Base-by-base conservation (phyloP, 108 stramenopile species). In the Conticribra guillardii region DNA sequence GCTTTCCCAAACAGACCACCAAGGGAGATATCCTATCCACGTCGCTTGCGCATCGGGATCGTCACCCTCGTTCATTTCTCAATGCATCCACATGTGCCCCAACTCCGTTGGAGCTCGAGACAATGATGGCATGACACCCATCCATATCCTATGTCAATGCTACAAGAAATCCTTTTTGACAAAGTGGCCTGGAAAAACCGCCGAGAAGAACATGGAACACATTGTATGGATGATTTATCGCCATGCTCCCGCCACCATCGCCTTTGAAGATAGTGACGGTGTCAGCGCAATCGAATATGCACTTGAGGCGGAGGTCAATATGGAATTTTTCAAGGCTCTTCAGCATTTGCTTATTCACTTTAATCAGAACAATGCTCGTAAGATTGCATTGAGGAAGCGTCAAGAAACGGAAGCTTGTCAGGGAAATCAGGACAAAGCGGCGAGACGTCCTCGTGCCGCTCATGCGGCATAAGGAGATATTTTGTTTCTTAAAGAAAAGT, bases 241-340 rank as follows among this genome's bases (percentile, higher is more conserved):
- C 19, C 60, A 61, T 51, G 71, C 62, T 45, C 71, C 71, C 5
- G 45, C 17, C 3, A 54, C 71, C 2, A 49, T 73, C 46, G 26
- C 56, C 22, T 32, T 23, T 15, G 71, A 73, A 52, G 71, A 73
- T 31, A 50, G 31, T 30, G 1, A 15, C 14, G 71, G 71, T 11
- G 45, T 64, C 4, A 52, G 52, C 31, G 60, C 45, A 11, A 62
- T 71, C 21, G 71, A 73, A 54, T 73, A 73, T 34, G 71, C 71
- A 4, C 46, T 73, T 4, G 71, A 73, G 30, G 23, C 62, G 18
- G 59, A 71, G 8, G 27, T 71, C n/a, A 58, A 32, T 18, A 24
- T 71, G 18, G 16, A 47, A 9, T 71, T 71, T 34, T 34, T 71
- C 15, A 19, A 31, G 4, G 18, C 26, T 46, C 60, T 71, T 27